A percentile compares a stretch with the other conserved stretches of the same genome.
phyloP scores from a whole-genome alignment of 2,329 filamentous ascomycete species.

The Trichocomaceae sp. region DNA sequence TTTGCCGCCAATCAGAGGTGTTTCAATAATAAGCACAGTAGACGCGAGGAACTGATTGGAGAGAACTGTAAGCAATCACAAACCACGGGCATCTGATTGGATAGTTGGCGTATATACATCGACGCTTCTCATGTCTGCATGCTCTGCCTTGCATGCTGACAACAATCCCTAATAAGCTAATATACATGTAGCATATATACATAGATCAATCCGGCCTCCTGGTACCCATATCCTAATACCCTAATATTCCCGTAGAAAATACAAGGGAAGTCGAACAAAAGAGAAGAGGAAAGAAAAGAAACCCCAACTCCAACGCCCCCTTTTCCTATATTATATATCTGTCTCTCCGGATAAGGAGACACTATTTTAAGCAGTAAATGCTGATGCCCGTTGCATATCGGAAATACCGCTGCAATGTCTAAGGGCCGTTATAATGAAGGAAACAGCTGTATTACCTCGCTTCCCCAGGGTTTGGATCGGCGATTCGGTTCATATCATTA shows the following conservation, averaged over 20 bases:
- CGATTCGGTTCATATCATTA: conserved; percentile 3
- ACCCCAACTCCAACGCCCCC: not conserved
- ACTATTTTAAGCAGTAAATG: not conserved
- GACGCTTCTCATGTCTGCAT: not conserved
- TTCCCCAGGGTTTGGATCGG: not conserved
- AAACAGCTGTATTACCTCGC: not conserved
- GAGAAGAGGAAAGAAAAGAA: not conserved
- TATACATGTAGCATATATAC: not conserved
- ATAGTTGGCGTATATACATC: not conserved
- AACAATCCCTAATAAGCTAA: not conserved
- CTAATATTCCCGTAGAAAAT: not conserved
- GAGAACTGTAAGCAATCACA: not conserved
- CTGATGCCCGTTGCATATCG: not conserved
- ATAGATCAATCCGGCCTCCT: not conserved
- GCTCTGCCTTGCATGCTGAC: not conserved
- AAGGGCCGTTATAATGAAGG: not conserved
- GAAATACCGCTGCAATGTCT: not conserved
- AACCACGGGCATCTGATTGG: conserved; percentile 16
- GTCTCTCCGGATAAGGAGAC: not conserved
- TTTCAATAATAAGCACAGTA: not conserved
- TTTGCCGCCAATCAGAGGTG: not conserved
- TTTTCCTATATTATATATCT: not conserved
- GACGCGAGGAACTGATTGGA: not conserved
- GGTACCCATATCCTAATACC: not conserved
- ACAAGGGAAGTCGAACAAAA: not conserved